These are phyloP conservation scores for Zea mays DNA, from an alignment of 176 grass and related monocot genomes.

Conservation along the genomic window Zm-B73-REFERENCE-NAM-5.0 NC_050097.1:4337001-4337500, in stretches of 20 bases:
- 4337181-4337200: constrained; percentile 70
- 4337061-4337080: constrained; percentile 61
- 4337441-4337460: constrained; percentile 45
- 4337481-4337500: constrained; percentile 63
- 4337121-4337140: constrained; percentile 73
- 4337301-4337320: constrained; percentile 24
- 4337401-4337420: constrained; percentile 16
- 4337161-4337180: constrained; percentile 70
- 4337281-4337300: constrained; percentile 45
- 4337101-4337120: constrained; percentile 56
- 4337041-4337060: constrained; percentile 58
- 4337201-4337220: constrained; percentile 43
- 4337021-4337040: constrained; percentile 53
- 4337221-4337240: constrained; percentile 27
- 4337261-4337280: constrained; percentile 43
- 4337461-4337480: constrained; percentile 40
- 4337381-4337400: constrained; percentile 43
- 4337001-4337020: constrained; percentile 54
- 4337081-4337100: constrained; percentile 63
- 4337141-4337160: constrained; percentile 63
- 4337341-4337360: constrained; percentile 37
- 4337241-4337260: not conserved
- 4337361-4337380: constrained; percentile 43
- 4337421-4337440: constrained; percentile 30
- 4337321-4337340: constrained; percentile 17